A percentile compares a stretch with the other conserved stretches of the same genome.
Evolutionary conservation across 1,139 yeast genomes (phyloP).

Genomic region (Sugiyamaella castrensis): DNA sequence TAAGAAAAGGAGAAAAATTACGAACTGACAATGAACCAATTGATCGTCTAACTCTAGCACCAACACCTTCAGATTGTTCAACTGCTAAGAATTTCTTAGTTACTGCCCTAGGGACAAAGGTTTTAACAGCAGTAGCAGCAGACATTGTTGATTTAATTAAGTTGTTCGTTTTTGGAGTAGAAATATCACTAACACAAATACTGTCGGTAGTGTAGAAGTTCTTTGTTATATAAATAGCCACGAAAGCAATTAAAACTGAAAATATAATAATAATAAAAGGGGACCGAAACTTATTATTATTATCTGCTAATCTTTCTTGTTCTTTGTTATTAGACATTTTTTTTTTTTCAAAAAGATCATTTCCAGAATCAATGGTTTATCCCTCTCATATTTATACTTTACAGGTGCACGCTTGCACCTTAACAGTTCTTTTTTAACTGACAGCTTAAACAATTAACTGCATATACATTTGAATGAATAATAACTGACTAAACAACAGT

Average conservation of each 20-base stretch:
- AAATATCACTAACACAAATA: too few species aligned
- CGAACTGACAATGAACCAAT: constrained; percentile 67
- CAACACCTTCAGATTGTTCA: constrained; percentile 84
- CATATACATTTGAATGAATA: too few species aligned
- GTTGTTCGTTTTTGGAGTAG: neutral
- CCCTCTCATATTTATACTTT: too few species aligned
- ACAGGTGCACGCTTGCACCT: too few species aligned
- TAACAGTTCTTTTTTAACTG: too few species aligned
- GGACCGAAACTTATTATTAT: too few species aligned
- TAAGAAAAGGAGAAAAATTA: constrained; percentile 76
- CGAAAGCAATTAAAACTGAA: constrained; percentile 10
- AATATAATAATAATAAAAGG: neutral
- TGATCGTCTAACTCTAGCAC: constrained; percentile 79
- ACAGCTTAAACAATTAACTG: too few species aligned
- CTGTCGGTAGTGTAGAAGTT: constrained; percentile 2
- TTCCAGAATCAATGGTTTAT: too few species aligned
- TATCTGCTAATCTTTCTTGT: too few species aligned
- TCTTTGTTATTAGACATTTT: too few species aligned
- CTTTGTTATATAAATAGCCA: constrained; percentile 4
- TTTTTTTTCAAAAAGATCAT: too few species aligned
- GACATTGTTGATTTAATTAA: neutral
- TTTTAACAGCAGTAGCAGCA: constrained; percentile 11
- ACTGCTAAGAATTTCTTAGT: constrained; percentile 59
- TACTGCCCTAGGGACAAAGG: constrained; percentile 47
- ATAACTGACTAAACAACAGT: too few species aligned